phyloP scores from a whole-genome alignment of 805 yeast genomes.

The Sugiyamaella americana region DNA sequence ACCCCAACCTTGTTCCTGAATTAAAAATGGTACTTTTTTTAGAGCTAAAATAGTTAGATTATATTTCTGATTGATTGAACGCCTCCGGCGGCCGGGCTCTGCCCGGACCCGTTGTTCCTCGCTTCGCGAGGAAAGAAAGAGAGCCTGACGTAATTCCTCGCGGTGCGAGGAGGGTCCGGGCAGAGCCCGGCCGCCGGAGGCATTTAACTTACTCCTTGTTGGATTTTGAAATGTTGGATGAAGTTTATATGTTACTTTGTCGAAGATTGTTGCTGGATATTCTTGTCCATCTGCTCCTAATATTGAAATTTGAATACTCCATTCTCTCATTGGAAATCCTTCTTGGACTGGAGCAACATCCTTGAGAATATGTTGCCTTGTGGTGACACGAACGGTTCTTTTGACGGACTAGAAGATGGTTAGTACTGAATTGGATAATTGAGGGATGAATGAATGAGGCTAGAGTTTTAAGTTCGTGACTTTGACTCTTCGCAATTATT shows the following conservation, averaged over 20 bases:
- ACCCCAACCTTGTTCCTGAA: slow-evolving; percentile 97
- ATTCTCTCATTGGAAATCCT: slow-evolving; percentile 88
- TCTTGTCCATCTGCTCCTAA: slow-evolving; percentile 77
- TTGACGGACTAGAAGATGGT: slow-evolving; percentile 43
- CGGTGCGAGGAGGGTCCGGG: no score
- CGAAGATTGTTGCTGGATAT: slow-evolving; percentile 80
- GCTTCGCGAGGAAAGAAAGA: no score
- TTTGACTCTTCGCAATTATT: no score
- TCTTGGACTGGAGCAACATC: slow-evolving; percentile 83
- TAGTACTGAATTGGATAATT: no score
- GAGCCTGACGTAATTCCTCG: no score
- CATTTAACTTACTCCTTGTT: slow-evolving; percentile 45
- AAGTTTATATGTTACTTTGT: slow-evolving; percentile 84
- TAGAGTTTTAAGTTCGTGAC: no score
- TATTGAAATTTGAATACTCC: slow-evolving; percentile 75
- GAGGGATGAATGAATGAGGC: no score
- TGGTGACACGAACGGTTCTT: slow-evolving; percentile 82
- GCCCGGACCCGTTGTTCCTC: no score
- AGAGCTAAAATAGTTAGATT: slow-evolving; percentile 34
- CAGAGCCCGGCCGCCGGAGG: no score
- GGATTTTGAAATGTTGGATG: slow-evolving; percentile 96
- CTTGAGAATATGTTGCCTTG: slow-evolving; percentile 73
- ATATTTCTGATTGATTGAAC: not conserved
- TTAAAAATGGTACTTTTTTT: slow-evolving; percentile 77
- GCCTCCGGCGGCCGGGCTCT: no score